Evolutionary conservation across 176 grass and related monocot species (phyloP).

Genomic region (Oryza longistaminata): DNA sequence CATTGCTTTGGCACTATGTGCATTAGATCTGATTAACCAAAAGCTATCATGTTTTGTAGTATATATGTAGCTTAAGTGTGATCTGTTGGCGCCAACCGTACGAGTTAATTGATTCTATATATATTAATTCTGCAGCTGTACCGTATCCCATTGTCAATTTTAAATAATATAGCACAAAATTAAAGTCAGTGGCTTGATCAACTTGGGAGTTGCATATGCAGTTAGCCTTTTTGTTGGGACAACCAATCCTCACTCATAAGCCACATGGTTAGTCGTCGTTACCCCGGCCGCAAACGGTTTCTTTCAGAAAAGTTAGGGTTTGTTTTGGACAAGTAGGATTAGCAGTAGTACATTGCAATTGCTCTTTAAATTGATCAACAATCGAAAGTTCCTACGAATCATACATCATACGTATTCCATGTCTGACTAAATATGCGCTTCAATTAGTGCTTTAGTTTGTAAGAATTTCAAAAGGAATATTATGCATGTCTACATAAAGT

Average conservation of each 20-base stretch:
- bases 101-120: neutral
- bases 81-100: conserved; percentile 26
- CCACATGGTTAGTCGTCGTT: neutral
- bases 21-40: neutral
- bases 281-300: neutral
- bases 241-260: neutral
- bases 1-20: conserved; percentile 14
- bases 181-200: conserved; percentile 10
- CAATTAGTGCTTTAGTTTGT: neutral
- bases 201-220: conserved; percentile 1
- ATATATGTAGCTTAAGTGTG: neutral
- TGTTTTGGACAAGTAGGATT: neutral
- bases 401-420: neutral
- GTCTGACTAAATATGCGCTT: too few species aligned
- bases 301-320: neutral
- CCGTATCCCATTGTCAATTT: neutral
- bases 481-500: too few species aligned
- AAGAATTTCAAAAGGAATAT: neutral
- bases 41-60: neutral
- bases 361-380: too few species aligned
- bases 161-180: neutral
- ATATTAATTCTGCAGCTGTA: neutral
- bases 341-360: neutral
- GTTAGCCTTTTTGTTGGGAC: conserved; percentile 14
- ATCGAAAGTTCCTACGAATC: neutral